Evolutionary conservation across 371 early-diverging fungal genomes (phyloP).

Genomic region (Mucor saturninus): DNA sequence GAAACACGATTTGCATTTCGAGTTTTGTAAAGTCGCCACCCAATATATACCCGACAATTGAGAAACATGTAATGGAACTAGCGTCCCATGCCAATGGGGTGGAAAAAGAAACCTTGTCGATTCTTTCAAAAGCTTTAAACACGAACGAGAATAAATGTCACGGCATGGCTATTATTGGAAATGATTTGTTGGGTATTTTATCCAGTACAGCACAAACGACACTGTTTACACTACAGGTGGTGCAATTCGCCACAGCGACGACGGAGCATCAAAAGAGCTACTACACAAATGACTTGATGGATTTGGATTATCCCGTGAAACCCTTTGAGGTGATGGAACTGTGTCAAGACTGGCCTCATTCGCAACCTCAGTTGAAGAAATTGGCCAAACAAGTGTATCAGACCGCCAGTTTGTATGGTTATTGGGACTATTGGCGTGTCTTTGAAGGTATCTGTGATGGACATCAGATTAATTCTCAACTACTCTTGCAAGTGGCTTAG

Average conservation of each 20-base stretch:
- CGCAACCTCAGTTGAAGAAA: slow-evolving; percentile 19
- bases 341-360: slow-evolving; percentile 34
- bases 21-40: slow-evolving; percentile 50
- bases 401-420: slow-evolving; percentile 41
- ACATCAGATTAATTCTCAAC: slow-evolving; percentile 36
- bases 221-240: slow-evolving; percentile 24
- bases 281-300: slow-evolving; percentile 8
- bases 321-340: slow-evolving; percentile 36
- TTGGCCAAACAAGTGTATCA: slow-evolving; percentile 35
- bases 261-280: slow-evolving; percentile 6
- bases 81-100: slow-evolving; percentile 20
- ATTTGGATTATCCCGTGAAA: slow-evolving; percentile 6
- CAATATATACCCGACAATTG: slow-evolving; percentile 51
- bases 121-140: slow-evolving; percentile 24
- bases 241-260: slow-evolving; percentile 2
- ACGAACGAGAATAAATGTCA: slow-evolving; percentile 4
- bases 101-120: slow-evolving; percentile 26
- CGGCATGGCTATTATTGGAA: slow-evolving; percentile 21
- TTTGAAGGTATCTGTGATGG: slow-evolving; percentile 46
- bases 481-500: slow-evolving; percentile 18
- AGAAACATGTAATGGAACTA: slow-evolving; percentile 34
- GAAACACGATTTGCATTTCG: slow-evolving; percentile 28
- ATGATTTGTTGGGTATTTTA: slow-evolving; percentile 23
- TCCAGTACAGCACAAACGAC: slow-evolving; percentile 12
- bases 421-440: slow-evolving; percentile 50